phyloP scores from a whole-genome alignment of 1,284 basidiomycete genomes.

The Ustilago xerochloae region DNA sequence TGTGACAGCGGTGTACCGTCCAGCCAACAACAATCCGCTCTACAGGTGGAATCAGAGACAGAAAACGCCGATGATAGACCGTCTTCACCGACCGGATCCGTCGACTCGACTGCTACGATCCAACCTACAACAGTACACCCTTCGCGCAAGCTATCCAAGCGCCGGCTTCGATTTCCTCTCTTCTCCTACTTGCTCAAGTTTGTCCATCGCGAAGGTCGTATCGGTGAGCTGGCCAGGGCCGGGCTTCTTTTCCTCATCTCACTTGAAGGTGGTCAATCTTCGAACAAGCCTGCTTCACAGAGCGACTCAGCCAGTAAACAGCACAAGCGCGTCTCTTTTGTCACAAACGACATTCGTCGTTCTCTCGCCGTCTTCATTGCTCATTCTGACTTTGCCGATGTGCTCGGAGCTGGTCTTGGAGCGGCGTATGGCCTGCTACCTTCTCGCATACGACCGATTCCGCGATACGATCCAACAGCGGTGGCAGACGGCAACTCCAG shows the following conservation, averaged over 20 bases:
- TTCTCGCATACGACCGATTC: conserved; percentile 26
- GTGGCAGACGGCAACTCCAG: conserved; percentile 8
- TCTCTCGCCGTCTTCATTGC: conserved; percentile 89
- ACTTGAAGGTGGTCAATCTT: conserved; percentile 69
- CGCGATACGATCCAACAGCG: conserved; percentile 33
- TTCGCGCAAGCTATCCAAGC: conserved; percentile 14
- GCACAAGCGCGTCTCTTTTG: conserved; percentile 26
- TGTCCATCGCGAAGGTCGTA: conserved; percentile 90
- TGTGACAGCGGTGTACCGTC: conserved; percentile 8
- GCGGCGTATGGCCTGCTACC: conserved; percentile 93
- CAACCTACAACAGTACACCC: conserved; percentile 29
- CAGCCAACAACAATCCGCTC: neutral
- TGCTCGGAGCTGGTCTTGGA: conserved; percentile 90
- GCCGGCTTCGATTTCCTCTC: conserved; percentile 54
- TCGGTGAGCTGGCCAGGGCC: conserved; percentile 91
- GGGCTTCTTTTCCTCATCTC: conserved; percentile 93
- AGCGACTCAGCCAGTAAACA: conserved; percentile 1
- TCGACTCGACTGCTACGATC: conserved; percentile 48
- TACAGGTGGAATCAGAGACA: neutral
- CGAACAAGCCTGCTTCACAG: neutral
- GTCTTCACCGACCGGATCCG: conserved; percentile 34
- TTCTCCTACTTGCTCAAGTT: conserved; percentile 96
- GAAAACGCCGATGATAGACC: conserved; percentile 4
- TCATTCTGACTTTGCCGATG: conserved; percentile 95
- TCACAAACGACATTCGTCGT: conserved; percentile 68